Base-by-base conservation (phyloP, 1,284 basidiomycete genomes). In the Dichomitus squalens region DNA sequence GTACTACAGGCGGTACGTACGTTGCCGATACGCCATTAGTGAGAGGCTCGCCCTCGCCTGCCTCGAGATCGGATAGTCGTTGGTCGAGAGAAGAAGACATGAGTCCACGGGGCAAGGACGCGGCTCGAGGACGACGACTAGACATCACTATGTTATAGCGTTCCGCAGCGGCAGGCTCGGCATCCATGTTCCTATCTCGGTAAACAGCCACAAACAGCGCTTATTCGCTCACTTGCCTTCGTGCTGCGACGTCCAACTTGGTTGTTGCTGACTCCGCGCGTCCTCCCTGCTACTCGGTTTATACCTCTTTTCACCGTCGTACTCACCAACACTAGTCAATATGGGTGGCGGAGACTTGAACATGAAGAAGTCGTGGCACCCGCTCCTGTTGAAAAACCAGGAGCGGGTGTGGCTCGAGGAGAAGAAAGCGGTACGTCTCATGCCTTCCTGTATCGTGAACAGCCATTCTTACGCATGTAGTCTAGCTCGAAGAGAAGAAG, bases 291-390 rank as follows among this genome's bases (percentile, higher is more conserved):
- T 48, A 33, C 20, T 25, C 25, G 29, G 7, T 31, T 31, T 31
- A 31, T 31, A 29, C 27, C 38, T 51, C 34, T 12, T 47, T 27
- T 44, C 8, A 21, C 21, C 49, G 29, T 47, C 55, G 59, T 41
- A 57, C 52, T 57, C 49, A 49, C 57, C 55, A 64, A 69, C 70
- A 64, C 55, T 63, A 71, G 65, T 66, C 81, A 95, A 90, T 68
- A 97, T 97, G 95, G 95, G 95, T 85, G 93, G 93, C 61, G 93
- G 93, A 64, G 93, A 95, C 73, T 80, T 95, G 75, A 94, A 94
- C 70, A 96, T 96, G 95, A 98, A 97, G 76, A 96, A 96, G 84
- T 94, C 93, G 65, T 98, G 96, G 95, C 95, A 98, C 75, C 94
- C 95, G 82, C 91, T 96, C 83, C 92, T 98, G 78, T 78, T 96